Conservation (phyloP, 108 stramenopile genomes). For the Skeletonema marinoi region DNA sequence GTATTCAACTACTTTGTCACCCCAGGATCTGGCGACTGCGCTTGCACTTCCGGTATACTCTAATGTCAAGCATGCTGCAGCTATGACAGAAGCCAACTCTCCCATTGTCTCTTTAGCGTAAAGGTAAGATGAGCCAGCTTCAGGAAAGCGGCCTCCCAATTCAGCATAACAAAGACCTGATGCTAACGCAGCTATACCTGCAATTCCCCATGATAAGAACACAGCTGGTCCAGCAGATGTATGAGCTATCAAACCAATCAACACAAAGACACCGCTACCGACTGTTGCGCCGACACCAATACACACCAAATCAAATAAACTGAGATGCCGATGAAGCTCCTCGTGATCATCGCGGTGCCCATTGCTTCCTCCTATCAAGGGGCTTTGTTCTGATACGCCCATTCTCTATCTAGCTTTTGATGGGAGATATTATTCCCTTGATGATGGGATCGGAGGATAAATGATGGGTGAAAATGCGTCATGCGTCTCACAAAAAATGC, state of each 20-base stretch:
- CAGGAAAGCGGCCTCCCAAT: constrained; percentile 53
- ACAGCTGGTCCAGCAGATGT: constrained; percentile 81
- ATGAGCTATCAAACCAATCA: constrained; percentile 74
- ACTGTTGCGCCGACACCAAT: constrained; percentile 85
- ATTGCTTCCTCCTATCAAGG: neutral
- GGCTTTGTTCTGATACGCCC: neutral
- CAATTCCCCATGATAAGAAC: constrained; percentile 61
- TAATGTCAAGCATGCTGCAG: constrained; percentile 67
- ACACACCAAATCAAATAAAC: constrained; percentile 78
- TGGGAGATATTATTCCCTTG: no score
- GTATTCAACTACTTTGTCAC: constrained; percentile 74
- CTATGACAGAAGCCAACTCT: constrained; percentile 66
- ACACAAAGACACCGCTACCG: constrained; percentile 88
- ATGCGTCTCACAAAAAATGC: no score
- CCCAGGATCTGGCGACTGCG: constrained; percentile 79
- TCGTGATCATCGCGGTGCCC: constrained; percentile 9
- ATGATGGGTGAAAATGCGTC: no score
- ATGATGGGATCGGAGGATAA: no score
- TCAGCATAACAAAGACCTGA: constrained; percentile 75
- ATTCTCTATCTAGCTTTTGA: neutral
- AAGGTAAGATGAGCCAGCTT: constrained; percentile 47
- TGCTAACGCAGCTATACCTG: constrained; percentile 60
- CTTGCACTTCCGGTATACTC: constrained; percentile 54
- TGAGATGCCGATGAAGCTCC: constrained; percentile 57
- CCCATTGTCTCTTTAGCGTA: constrained; percentile 54